Evolutionary conservation across 78 protist genomes (phyloP), one percentile per base, ranked within the genome.

Genomic region (Dictyostelium brefeldianum): DNA sequence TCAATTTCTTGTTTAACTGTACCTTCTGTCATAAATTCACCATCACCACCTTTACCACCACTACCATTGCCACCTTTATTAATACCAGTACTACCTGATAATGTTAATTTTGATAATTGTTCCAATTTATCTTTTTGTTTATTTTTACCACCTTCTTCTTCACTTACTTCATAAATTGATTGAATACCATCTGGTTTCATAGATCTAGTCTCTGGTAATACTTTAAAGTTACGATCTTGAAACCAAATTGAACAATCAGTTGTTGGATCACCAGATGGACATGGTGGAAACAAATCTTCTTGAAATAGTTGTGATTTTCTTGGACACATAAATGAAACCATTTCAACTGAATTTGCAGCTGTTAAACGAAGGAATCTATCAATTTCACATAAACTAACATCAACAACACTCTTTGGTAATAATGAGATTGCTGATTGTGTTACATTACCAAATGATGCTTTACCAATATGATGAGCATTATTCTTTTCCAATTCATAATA

Each of bases 281-380:
- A 81, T 43, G 93, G 80, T 25, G 99, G 99, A 95, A 89, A 98
- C 48, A 98, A 48, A 79, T 98, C 99, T 22, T 94, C 98, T 89
- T 97, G 98, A 89, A 98, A 98, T n/a, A 64, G 59, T 27, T 91
- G 97, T 46, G 96, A 90, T 79, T 98, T 97, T 78, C 99, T 96
- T 22, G 98, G 98, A n/a, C 96, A 96, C 17, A 75, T 65, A 57
- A 97, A 94, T 25, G 97, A 89, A 47, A 98, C 94, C 71, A 97
- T 97, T 77, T 97, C 98, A 29, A 97, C 75, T 17, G 78, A 5
- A 59, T 64, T 75, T 62, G 83, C 50, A 5, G 41, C 47, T 18
- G 85, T 56, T 22, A 98, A 81, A 75, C 97, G 89, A 75, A 89
- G 87, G 96, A 96, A 64, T 67, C 99, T 70, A 27, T 89, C 91